Percentiles rank a stretch among this genome's conserved stretches.
phyloP scores from a whole-genome alignment of 148 eudicot genomes.

The Selenicereus undatus region DNA sequence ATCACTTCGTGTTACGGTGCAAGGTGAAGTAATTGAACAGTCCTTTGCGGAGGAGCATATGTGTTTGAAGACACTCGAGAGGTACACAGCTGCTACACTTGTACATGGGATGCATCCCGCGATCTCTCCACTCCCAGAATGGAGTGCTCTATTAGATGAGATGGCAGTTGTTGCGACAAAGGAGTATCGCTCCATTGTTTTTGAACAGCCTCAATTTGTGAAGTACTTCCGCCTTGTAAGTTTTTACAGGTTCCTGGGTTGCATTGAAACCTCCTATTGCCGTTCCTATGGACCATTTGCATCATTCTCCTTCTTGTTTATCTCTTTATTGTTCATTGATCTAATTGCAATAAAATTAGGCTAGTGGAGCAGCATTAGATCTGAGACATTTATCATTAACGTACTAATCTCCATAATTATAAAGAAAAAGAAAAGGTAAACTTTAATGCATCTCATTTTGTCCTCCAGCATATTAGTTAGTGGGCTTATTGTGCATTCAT shows the following conservation, averaged over 20 bases:
- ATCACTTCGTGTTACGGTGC: constrained; percentile 83
- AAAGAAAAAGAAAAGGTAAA: neutral
- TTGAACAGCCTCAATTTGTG: constrained; percentile 80
- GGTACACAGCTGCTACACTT: constrained; percentile 81
- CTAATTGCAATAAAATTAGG: neutral
- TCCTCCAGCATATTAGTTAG: neutral
- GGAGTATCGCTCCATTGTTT: constrained; percentile 82
- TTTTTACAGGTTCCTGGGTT: neutral
- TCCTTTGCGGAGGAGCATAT: constrained; percentile 87
- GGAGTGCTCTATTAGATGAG: constrained; percentile 86
- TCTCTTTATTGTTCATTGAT: neutral
- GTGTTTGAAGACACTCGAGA: constrained; percentile 80
- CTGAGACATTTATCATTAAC: neutral
- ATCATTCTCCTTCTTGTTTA: neutral
- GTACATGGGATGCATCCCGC: constrained; percentile 91
- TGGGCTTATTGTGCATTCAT: neutral
- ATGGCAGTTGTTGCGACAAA: constrained; percentile 75
- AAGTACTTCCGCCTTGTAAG: constrained; percentile 88
- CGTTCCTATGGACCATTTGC: neutral
- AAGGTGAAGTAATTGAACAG: constrained; percentile 92
- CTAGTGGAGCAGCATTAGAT: neutral
- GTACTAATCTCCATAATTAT: neutral
- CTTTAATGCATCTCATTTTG: no score
- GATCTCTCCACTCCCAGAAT: constrained; percentile 72
- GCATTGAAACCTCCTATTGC: neutral